Percentiles rank a stretch among this genome's conserved stretches.
Conservation (phyloP, 2,329 filamentous ascomycete species). For the Trichoderma sp. region DNA sequence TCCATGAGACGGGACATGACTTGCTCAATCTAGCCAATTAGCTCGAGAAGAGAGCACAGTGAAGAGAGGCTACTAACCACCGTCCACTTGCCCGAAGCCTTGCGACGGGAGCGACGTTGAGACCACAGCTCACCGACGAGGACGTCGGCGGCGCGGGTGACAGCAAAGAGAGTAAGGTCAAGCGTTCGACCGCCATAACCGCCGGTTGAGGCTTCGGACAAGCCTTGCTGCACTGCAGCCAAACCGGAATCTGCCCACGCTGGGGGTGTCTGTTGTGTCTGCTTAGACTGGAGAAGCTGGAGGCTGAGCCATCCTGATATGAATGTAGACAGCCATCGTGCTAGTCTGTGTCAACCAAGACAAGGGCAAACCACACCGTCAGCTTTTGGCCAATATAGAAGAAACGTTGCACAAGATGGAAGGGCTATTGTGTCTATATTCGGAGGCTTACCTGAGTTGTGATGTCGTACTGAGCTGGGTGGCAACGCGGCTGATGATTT, state of each 20-base stretch:
- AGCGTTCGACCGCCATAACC: slow-evolving; percentile 69
- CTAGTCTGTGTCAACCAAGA: slow-evolving; percentile 43
- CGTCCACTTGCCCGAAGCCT: slow-evolving; percentile 50
- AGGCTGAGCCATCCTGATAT: slow-evolving; percentile 60
- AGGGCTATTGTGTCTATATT: slow-evolving; percentile 7
- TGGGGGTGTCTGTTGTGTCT: slow-evolving; percentile 36
- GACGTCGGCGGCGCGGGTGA: slow-evolving; percentile 71
- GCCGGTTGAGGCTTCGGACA: slow-evolving; percentile 27
- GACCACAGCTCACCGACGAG: slow-evolving; percentile 67
- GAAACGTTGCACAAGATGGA: slow-evolving; percentile 7
- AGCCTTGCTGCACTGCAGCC: slow-evolving; percentile 34
- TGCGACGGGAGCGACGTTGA: slow-evolving; percentile 46
- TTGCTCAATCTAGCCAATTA: slow-evolving; percentile 34
- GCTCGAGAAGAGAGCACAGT: slow-evolving; percentile 13
- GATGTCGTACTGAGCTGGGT: slow-evolving; percentile 29
- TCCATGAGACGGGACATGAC: slow-evolving; percentile 52
- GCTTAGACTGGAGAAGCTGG: slow-evolving; percentile 57
- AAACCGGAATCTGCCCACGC: slow-evolving; percentile 43
- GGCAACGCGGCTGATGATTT: slow-evolving; percentile 31
- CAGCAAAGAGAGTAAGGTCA: slow-evolving; percentile 79
- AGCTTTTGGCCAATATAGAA: slow-evolving; percentile 8
- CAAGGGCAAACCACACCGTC: neutral
- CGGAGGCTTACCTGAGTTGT: slow-evolving; percentile 32
- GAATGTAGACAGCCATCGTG: slow-evolving; percentile 61
- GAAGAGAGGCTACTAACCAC: slow-evolving; percentile 37